Evolutionary conservation across 768 basidiomycete species (phyloP), one percentile per base, ranked within the genome.

Genomic region (Leccinum barrowsii): DNA sequence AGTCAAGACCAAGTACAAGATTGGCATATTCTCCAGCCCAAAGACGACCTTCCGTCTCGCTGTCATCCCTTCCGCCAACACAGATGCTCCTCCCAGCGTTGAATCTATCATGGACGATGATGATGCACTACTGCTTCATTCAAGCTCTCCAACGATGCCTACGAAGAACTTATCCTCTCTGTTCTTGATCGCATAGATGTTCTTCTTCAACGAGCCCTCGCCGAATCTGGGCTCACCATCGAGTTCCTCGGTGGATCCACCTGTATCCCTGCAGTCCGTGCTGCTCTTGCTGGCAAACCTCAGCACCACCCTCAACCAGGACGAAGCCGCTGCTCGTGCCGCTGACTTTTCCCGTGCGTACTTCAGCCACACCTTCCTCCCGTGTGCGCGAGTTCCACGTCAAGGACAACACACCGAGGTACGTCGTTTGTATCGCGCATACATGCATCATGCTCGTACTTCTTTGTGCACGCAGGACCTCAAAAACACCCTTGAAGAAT

Each of bases 401-500:
- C 59, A 83, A 85, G 71, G 97, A 99, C 84, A 87, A 79, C 96
- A 99, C 72, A 99, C 97, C 58, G 96, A 98, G 85, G 93, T 92
- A 62, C 37, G 83, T 76, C 50, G 24, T 11, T 49, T 51, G 10
- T 7, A 22, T 6, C 35, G 26, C 26, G 40, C 55, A 54, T 62
- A 65, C 34, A 62, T 52, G 11, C 40, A 52, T 26, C 26, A 13
- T 11, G 21, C 54, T 44, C 24, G 52, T 7, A 10, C n/a, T 5
- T 34, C 3, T 12, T 34, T 19, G 28, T 28, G 28, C 28, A 5
- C 2, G 7, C 15, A 96, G 93, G 92, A 98, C 75, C 87, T 92
- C 75, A 99, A 98, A 79, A 99, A 99, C 71, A 94, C 95, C 7
- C 86, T 99, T 17, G 96, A 99, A 77, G 96, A 98, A 76, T 98